Base-by-base conservation (phyloP, 1,139 yeast genomes). In the Suhomyces taliae region DNA sequence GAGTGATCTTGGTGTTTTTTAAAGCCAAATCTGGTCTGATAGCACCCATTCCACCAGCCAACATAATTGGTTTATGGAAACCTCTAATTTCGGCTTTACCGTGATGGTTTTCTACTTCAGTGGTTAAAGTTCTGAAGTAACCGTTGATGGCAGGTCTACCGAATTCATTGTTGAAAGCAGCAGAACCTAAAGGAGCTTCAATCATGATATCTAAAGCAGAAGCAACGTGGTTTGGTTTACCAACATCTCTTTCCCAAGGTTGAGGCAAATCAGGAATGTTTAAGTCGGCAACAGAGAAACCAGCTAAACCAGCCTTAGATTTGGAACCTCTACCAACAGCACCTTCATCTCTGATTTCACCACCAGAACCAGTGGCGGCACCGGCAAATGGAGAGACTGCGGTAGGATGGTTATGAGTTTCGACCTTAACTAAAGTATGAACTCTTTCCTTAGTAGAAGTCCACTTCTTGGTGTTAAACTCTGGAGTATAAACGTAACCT, bases 281-380 rank as follows among this genome's bases (percentile, higher is more conserved):
- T 64, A 95, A 79, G 68, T 95, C 99, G 39, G 96, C 85, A 14
- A 90, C 97, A 8, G 96, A 81, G 69, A 84, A 95, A 7, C 99
- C 99, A 45, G 96, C 79, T 54, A 95, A 78, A 46, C 99, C 99
- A 60, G 98, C 96, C 70, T 93, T 93, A 38, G 98, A 83, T 68
- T 90, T 89, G 27, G 99, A 93, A 44, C 99, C 99, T 67, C 97
- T 83, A 54, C 99, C 99, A 19, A 93, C 97, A 29, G 99, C 99
- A 71, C 98, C 99, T 73, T 95, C 99, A 68, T 95, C 99, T 78
- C 99, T 88, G 61, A 95, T 95, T 72, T 95, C 99, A 73, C 99
- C 99, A 67, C 99, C 99, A 19, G 99, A 91, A 55, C 99, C 99
- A 15, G 99, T 95, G 35, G 99, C 97, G 35, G 99, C 99, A 69